Evolutionary conservation across 345 rosid genomes (phyloP).

Genomic region (Raphanus sativus): DNA sequence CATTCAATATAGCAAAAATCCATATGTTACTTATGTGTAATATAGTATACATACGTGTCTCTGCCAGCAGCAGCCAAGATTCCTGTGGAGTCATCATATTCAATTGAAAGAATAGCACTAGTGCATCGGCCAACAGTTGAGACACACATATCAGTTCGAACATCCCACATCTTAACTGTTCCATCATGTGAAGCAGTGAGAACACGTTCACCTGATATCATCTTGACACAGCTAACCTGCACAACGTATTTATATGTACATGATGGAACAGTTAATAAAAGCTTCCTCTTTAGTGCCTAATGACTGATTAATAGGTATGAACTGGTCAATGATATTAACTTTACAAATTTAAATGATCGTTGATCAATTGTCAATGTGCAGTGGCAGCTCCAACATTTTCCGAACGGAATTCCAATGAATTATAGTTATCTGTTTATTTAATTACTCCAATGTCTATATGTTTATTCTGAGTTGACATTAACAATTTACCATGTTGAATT

Average conservation of each 20-base stretch:
- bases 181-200: slow-evolving; percentile 93
- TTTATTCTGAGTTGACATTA: slow-evolving; percentile 4
- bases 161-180: slow-evolving; percentile 99
- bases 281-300: slow-evolving; percentile 17
- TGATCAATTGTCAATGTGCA: slow-evolving; percentile 6
- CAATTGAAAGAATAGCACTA: slow-evolving; percentile 88
- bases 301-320: slow-evolving; percentile 9
- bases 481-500: not conserved
- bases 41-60: slow-evolving; percentile 71
- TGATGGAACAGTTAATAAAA: not conserved
- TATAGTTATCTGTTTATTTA: slow-evolving; percentile 1
- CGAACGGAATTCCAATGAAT: slow-evolving; percentile 5
- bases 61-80: slow-evolving; percentile 96
- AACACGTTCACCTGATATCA: slow-evolving; percentile 95
- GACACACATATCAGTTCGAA: slow-evolving; percentile 92
- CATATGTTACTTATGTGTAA: not conserved
- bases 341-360: not conserved
- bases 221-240: slow-evolving; percentile 87
- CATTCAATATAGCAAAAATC: slow-evolving; percentile 3
- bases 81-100: slow-evolving; percentile 96
- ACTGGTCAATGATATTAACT: slow-evolving; percentile 4
- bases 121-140: slow-evolving; percentile 98
- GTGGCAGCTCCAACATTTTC: slow-evolving; percentile 21
- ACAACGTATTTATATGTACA: slow-evolving; percentile 14
- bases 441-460: not conserved